Evolutionary conservation across 2,329 filamentous ascomycete genomes (phyloP).

Genomic region (Falciphora oryzae): DNA sequence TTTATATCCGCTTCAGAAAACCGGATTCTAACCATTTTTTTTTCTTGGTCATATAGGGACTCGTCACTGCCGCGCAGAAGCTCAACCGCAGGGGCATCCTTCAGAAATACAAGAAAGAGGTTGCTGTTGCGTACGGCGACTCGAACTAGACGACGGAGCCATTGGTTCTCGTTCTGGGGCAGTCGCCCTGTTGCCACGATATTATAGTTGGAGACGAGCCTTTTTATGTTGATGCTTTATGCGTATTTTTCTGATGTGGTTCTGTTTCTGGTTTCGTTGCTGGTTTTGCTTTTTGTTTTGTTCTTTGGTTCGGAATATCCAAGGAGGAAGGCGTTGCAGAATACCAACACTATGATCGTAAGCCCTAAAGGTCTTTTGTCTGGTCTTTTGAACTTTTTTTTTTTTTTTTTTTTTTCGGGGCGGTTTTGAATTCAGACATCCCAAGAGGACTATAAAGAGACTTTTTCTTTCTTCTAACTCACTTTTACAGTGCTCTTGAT

Average conservation of each 20-base stretch:
- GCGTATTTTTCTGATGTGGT: conserved; percentile 8
- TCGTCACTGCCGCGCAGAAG: conserved; percentile 67
- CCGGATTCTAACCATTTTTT: conserved; percentile 12
- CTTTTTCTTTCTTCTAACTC: not conserved
- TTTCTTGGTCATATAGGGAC: conserved; percentile 39
- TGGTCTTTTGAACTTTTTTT: not conserved
- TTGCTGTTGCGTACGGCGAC: conserved; percentile 52
- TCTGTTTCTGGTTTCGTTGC: conserved; percentile 3
- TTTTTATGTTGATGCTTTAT: not conserved
- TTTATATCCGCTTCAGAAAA: not conserved
- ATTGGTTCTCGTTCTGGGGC: not conserved
- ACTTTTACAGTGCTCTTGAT: too few relatives aligned
- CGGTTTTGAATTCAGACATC: not conserved
- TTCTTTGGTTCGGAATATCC: conserved; percentile 1
- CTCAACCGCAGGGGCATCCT: conserved; percentile 65
- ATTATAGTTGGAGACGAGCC: not conserved
- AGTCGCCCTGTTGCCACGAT: not conserved
- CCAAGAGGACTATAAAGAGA: not conserved
- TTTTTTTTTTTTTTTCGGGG: too few relatives aligned
- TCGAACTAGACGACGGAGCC: conserved; percentile 7
- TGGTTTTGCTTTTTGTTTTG: not conserved
- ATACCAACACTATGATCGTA: not conserved
- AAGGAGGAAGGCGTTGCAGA: not conserved
- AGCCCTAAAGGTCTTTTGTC: not conserved
- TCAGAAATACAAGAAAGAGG: conserved; percentile 53